A percentile compares a stretch with the other conserved stretches of the same genome.
Evolutionary conservation across 192 early-diverging fungal genomes (phyloP).

Genomic region (Umbelopsis sp.): DNA sequence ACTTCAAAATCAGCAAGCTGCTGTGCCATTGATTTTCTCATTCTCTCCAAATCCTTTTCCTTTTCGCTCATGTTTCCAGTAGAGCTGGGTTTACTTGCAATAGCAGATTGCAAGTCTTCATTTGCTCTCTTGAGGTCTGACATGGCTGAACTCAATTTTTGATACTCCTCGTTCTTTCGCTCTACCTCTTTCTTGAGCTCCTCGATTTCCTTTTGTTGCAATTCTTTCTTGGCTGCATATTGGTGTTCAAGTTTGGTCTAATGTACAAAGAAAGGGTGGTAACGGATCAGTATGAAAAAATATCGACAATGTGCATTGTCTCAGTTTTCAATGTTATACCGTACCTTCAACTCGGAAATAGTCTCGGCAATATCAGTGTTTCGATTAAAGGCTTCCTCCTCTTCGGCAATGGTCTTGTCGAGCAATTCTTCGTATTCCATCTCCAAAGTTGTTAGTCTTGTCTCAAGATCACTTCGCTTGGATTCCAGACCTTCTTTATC

Average conservation of each 20-base stretch:
- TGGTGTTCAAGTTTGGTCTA: slow-evolving; percentile 82
- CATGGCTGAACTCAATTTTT: slow-evolving; percentile 59
- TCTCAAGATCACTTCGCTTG: slow-evolving; percentile 72
- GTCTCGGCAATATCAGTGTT: slow-evolving; percentile 70
- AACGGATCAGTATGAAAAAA: neutral
- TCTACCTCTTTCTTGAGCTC: slow-evolving; percentile 72
- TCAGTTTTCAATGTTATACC: too few relatives aligned
- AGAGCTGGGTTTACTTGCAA: slow-evolving; percentile 7
- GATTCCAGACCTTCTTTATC: slow-evolving; percentile 61
- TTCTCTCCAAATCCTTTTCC: slow-evolving; percentile 78
- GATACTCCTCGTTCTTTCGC: slow-evolving; percentile 71
- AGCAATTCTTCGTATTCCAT: slow-evolving; percentile 84
- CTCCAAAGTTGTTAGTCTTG: slow-evolving; percentile 68
- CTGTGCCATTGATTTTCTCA: slow-evolving; percentile 55
- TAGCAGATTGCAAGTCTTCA: slow-evolving; percentile 53
- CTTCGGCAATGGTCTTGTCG: slow-evolving; percentile 73
- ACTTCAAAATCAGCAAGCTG: slow-evolving; percentile 90
- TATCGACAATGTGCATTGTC: neutral
- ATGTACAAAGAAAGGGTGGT: neutral
- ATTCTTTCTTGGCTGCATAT: slow-evolving; percentile 79
- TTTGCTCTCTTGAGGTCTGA: slow-evolving; percentile 66
- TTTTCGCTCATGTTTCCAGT: slow-evolving; percentile 41
- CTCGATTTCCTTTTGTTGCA: slow-evolving; percentile 77
- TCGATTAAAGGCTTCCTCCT: slow-evolving; percentile 60
- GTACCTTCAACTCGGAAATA: slow-evolving; percentile 80